Base-by-base conservation (phyloP, 805 yeast genomes). In the Helenozyma baotianmanensis region DNA sequence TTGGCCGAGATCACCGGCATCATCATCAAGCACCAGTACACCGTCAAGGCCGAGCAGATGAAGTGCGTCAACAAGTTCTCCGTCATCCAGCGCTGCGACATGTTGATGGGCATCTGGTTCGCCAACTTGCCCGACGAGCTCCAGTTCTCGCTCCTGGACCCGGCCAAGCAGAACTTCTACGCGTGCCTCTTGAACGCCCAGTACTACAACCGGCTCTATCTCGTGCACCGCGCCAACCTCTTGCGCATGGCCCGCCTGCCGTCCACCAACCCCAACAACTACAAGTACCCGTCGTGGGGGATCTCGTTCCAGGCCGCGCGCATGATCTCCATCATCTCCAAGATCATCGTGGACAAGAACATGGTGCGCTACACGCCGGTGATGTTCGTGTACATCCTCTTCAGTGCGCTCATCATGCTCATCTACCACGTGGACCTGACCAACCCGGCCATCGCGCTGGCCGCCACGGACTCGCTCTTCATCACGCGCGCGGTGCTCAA, bases 271-370 rank as follows among this genome's bases (percentile, higher is more conserved):
- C 68, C 70, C 11, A 60, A 55, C 42, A 68, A 64, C 49, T 68
- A 58, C 58, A 66, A 52, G 44, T 78, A 77, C 51, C 85, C 86
- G 5, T 74, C 82, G n/a, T 78, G 85, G 81, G 85, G 88, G 8
- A 80, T 82, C 36, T 82, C 87, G 2, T 82, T 82, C 64, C 86
- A 81, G 54, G 84, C 89, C 1, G 87, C 92, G 1, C 75, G 84
- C 47, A 78, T 81, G 76, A 77, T 83, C 41, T 72, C 83, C 4
- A 65, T 74, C 26, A 78, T 84, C 34, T 68, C 76, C 18, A 77
- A 78, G 30, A 77, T 74, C 36, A 45, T 83, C 36, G 45, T 68
- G 24, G 72, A 69, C 27, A 64, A 69, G 25, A 66, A 68, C 33
- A 74, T 74, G 43, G 51, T 79, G 33, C 59, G 56, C 33, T 68